These are phyloP conservation scores for Spergularia marina DNA, from an alignment of 148 eudicot species.

Conservation along the genomic window DNA sequence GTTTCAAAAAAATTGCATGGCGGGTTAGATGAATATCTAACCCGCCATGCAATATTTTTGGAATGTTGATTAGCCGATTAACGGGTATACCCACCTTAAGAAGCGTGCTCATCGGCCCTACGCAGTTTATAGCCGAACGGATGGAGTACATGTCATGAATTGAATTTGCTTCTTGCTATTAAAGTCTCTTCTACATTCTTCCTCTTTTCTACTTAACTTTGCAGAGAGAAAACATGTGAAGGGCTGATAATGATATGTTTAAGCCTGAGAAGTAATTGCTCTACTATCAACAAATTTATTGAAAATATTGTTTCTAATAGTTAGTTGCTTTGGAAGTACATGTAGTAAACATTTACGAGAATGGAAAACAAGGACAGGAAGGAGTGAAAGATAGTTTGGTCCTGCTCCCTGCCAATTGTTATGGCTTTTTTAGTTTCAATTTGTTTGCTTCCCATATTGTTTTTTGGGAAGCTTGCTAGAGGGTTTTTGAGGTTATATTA, in stretches of 20 bases:
- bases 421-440: neutral
- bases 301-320: neutral
- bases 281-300: neutral
- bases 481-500: neutral
- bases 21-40: too few relatives aligned
- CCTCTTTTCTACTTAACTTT: neutral
- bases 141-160: neutral
- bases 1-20: too few relatives aligned
- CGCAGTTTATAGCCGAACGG: too few relatives aligned
- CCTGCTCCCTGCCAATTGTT: neutral
- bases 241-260: neutral
- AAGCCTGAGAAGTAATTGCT: neutral
- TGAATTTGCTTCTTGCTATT: constrained; percentile 15
- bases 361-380: neutral
- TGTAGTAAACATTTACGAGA: neutral
- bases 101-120: too few relatives aligned
- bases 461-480: neutral
- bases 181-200: constrained; percentile 1
- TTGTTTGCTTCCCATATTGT: neutral
- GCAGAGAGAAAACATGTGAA: neutral
- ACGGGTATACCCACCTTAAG: too few relatives aligned
- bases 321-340: neutral
- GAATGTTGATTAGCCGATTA: too few relatives aligned
- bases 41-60: too few relatives aligned
- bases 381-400: neutral